These are phyloP conservation scores for Malus hybrid DNA, from an alignment of 331 rosid species.

Conservation along the genomic window DNA sequence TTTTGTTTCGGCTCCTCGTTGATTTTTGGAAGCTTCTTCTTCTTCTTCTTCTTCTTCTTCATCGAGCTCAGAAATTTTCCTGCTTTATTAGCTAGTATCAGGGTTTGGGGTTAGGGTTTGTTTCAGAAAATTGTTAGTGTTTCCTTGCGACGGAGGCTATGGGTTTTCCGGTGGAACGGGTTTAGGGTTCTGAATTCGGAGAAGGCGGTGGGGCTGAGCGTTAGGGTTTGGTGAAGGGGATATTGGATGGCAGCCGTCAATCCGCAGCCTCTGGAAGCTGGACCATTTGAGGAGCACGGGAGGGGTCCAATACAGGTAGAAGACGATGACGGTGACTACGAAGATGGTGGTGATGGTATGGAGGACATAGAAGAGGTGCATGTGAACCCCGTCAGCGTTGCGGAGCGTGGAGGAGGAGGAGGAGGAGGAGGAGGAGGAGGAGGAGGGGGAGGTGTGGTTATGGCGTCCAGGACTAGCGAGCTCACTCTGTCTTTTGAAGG, in stretches of 20 bases:
- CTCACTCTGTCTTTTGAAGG: conserved; percentile 97
- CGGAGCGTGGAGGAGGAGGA: conserved; percentile 23
- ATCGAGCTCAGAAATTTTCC: conserved; percentile 15
- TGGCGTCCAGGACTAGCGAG: conserved; percentile 68
- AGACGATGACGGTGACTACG: conserved; percentile 47
- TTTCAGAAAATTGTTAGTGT: neutral
- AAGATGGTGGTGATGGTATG: conserved; percentile 48
- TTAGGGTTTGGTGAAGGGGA: neutral
- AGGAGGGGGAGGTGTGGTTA: conserved; percentile 5
- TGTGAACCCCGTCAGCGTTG: conserved; percentile 33
- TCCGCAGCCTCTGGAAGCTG: conserved; percentile 61
- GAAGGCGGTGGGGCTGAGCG: neutral
- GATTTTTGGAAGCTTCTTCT: conserved; percentile 29
- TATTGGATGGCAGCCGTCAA: conserved; percentile 64
- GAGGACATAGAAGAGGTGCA: conserved; percentile 54
- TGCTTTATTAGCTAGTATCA: neutral
- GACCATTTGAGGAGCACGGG: conserved; percentile 45
- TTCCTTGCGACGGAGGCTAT: neutral
- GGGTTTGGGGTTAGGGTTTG: conserved; percentile 22
- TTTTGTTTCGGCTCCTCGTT: neutral
- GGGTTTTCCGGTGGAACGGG: conserved; percentile 25
- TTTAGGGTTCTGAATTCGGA: conserved; percentile 44
- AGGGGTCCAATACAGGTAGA: conserved; percentile 21
- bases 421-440: conserved; percentile 22
- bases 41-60: conserved; percentile 27